These are phyloP conservation scores for Aphanomyces cochlioides DNA, from an alignment of 352 stramenopile species.

Conservation along the genomic window DNA sequence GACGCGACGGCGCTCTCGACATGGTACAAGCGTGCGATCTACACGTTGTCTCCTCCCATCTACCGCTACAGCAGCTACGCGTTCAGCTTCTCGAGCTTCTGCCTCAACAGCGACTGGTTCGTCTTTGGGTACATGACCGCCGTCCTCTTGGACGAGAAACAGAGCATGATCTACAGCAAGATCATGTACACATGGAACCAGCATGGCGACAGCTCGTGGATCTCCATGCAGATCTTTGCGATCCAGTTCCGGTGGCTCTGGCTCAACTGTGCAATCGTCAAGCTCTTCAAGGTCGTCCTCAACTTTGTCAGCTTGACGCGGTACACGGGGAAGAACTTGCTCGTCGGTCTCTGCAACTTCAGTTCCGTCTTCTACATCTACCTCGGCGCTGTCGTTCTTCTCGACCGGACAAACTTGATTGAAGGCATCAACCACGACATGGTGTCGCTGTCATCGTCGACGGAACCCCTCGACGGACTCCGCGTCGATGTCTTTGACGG, in stretches of 20 bases:
- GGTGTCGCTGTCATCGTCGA: not conserved
- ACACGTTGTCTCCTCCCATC: constrained; percentile 2
- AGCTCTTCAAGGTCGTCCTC: constrained; percentile 14
- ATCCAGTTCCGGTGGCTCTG: constrained; percentile 27
- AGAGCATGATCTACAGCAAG: constrained; percentile 13
- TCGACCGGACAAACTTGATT: constrained; percentile 6
- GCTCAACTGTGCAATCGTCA: constrained; percentile 27
- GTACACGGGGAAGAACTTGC: constrained; percentile 5
- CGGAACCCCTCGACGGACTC: not conserved
- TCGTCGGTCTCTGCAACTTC: constrained; percentile 25
- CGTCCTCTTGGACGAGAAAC: constrained; percentile 24
- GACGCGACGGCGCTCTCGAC: constrained; percentile 7
- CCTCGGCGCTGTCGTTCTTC: not conserved
- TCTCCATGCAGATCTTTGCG: not conserved
- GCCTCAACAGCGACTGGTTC: constrained; percentile 27
- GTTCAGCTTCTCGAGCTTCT: constrained; percentile 21
- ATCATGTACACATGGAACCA: constrained; percentile 13
- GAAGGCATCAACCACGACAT: constrained; percentile 5
- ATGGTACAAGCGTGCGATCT: constrained; percentile 17
- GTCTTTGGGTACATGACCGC: constrained; percentile 16
- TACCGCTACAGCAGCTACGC: constrained; percentile 8
- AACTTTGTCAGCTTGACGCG: constrained; percentile 5
- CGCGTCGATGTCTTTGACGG: constrained; percentile 15
- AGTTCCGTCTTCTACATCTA: constrained; percentile 23
- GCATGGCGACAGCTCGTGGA: not conserved